Evolutionary conservation across 2,329 filamentous ascomycete genomes (phyloP), one percentile per base, ranked within the genome.

Genomic region (Diplodia corticola): DNA sequence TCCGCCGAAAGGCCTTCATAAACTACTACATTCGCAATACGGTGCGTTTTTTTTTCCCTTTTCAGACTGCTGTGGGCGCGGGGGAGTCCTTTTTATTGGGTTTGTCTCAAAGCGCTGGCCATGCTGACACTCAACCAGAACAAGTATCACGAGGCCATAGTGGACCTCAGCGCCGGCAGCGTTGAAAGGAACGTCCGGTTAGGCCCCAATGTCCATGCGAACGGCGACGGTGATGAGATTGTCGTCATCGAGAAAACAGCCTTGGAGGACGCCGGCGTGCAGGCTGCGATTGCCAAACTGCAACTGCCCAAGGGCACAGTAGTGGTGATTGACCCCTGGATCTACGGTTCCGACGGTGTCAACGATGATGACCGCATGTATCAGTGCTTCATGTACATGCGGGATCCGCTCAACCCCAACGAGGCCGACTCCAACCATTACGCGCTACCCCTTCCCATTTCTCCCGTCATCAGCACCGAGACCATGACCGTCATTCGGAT

Each of bases 371-470:
- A 81, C 12, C 73, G 81, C 20, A 71, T 86, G 70, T 88, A 84
- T 73, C 88, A 90, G 73, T 88, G 85, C 75, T 90, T 88, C 76
- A 75, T 90, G 64, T 91, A 91, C 76, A 82, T 89, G 76, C 80
- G 86, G 24, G 88, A 89, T 69, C 86, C 87, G 2, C 77, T 80
- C 33, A 88, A 90, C 72, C 71, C 85, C 0, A 73, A 78, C 6
- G 85, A 89, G 71, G 75, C 78, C n/a, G 88, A 91, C 71, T 85
- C 85, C 49, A 90, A 89, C 72, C 87, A 91, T 73, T 91, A 91
- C 72, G 86, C 89, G 0, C 84, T 89, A 69, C 89, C 89, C 0
- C 78, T 90, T 1, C 82, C 85, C n/a, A 86, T 89, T 68, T 89
- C 87, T 1, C 88, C 89, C 0, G 88, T 91, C 22, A 80, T 92